Evolutionary conservation across 2,329 filamentous ascomycete species (phyloP).

Genomic region (Fusarium pseudoanthophilum): DNA sequence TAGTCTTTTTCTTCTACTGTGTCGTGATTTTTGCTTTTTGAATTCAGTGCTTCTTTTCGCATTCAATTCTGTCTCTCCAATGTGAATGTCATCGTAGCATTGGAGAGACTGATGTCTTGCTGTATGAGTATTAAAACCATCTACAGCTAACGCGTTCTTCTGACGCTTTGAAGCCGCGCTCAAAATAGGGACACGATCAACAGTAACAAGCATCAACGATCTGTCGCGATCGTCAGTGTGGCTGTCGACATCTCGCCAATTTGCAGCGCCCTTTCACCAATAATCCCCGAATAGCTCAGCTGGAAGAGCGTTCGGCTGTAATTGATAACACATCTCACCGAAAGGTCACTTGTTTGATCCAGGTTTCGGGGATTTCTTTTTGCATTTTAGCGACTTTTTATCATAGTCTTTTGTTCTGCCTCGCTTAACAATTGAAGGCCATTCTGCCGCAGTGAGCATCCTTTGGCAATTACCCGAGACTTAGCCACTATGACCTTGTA

Average conservation of each 20-base stretch:
- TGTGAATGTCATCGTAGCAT: neutral
- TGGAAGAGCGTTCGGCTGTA: constrained; percentile 34
- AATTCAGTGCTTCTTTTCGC: rapidly evolving
- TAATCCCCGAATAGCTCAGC: constrained; percentile 32
- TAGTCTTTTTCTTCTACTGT: neutral
- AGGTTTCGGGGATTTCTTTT: constrained; percentile 26
- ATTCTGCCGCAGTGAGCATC: neutral
- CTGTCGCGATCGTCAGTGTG: too few species aligned
- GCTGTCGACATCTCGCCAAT: neutral
- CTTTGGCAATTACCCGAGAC: neutral
- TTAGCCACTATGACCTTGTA: too few species aligned
- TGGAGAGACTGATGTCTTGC: rapidly evolving
- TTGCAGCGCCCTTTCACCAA: constrained; percentile 38
- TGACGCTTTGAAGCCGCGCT: too few species aligned
- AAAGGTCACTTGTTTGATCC: constrained; percentile 36
- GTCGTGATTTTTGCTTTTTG: rapidly evolving
- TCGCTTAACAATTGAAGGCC: neutral
- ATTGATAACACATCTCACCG: constrained; percentile 20
- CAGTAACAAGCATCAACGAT: neutral
- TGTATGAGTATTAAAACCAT: rapidly evolving
- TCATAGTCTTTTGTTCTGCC: too few species aligned
- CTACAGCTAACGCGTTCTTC: rapidly evolving
- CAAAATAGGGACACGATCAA: rapidly evolving
- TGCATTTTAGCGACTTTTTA: neutral
- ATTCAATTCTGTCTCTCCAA: too few species aligned